Evolutionary conservation across 495 filamentous ascomycete species (phyloP).

Genomic region (Parachaetomium inaequale): DNA sequence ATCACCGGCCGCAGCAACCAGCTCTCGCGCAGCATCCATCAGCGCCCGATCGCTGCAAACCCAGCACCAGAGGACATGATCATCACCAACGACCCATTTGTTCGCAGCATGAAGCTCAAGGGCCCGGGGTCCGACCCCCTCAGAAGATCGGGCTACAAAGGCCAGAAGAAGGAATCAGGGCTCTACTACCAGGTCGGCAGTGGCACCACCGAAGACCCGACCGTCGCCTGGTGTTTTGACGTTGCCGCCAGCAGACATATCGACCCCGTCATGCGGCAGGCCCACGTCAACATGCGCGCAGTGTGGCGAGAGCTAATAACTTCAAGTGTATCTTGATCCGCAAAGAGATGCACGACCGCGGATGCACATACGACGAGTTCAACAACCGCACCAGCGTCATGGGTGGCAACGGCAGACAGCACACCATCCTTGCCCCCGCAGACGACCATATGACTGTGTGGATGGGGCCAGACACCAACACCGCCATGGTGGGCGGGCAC

Average conservation of each 20-base stretch:
- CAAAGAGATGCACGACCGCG: background rate
- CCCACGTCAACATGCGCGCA: background rate
- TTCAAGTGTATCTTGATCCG: conserved; percentile 2
- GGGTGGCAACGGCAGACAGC: background rate
- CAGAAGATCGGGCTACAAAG: too few relatives aligned
- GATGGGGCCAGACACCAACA: background rate
- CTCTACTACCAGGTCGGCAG: background rate
- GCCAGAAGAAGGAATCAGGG: background rate
- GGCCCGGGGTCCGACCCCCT: background rate
- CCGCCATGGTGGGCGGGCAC: background rate
- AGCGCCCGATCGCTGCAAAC: background rate
- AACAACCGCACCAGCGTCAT: background rate
- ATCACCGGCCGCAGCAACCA: too few relatives aligned
- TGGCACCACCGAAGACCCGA: background rate
- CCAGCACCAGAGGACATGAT: background rate
- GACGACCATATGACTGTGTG: background rate
- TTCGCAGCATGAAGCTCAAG: background rate
- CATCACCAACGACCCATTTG: background rate
- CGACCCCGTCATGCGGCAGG: background rate
- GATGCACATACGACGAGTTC: background rate
- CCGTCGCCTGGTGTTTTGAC: background rate
- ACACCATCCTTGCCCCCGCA: background rate
- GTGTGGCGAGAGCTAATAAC: background rate
- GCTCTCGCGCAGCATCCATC: background rate
- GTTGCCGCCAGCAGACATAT: too few relatives aligned